Percentiles rank a stretch among this genome's conserved stretches.
Conservation (phyloP, 73 alveolate species). For the Paramecium sexaurelia region DNA sequence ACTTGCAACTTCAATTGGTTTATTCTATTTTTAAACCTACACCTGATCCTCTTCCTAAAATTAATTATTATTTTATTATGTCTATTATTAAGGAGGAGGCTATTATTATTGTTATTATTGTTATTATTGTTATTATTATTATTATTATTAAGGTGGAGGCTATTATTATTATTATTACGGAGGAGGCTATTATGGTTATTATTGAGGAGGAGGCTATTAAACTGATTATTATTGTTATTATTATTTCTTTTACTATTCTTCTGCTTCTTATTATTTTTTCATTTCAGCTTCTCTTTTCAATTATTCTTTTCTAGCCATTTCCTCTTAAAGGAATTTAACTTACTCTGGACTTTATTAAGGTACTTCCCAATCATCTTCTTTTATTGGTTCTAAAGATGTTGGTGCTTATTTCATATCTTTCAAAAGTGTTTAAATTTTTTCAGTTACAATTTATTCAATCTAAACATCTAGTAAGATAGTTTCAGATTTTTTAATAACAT, state of each 20-base stretch:
- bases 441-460: neutral
- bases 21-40: neutral
- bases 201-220: neutral
- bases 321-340: neutral
- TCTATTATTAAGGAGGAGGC: neutral
- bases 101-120: too few species aligned
- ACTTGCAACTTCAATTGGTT: neutral
- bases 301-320: neutral
- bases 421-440: neutral
- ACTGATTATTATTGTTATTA: neutral
- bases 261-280: neutral
- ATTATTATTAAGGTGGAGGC: neutral
- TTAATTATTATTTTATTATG: too few species aligned
- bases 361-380: neutral
- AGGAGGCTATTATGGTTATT: neutral
- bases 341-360: neutral
- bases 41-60: neutral
- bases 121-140: too few species aligned
- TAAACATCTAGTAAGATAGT: neutral
- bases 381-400: neutral
- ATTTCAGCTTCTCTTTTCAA: neutral
- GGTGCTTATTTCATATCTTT: neutral
- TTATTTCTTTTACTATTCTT: neutral
- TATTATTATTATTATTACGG: neutral
- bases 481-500: neutral